These are phyloP conservation scores for Didymella exigua DNA, from an alignment of 2,329 filamentous ascomycete genomes.

Conservation along the genomic window DNA sequence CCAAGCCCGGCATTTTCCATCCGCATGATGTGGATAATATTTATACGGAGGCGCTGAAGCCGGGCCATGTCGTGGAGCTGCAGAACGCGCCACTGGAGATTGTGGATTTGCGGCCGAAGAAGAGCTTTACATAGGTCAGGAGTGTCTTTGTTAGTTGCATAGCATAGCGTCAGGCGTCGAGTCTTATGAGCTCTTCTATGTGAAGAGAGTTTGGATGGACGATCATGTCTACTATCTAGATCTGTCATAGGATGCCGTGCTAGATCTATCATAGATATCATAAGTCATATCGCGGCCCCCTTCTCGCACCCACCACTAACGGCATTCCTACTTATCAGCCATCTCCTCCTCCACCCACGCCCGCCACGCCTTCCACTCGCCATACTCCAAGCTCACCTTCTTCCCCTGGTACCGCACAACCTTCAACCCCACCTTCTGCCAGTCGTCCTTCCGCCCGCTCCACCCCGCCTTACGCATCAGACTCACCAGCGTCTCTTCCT, in stretches of 20 bases:
- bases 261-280: conserved; percentile 3
- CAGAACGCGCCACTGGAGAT: conserved; percentile 66
- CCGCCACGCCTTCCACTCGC: conserved; percentile 79
- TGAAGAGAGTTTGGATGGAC: no score
- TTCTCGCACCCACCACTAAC: background rate
- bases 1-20: conserved; percentile 81
- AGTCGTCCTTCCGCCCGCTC: conserved; percentile 69
- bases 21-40: conserved; percentile 72
- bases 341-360: conserved; percentile 64
- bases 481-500: conserved; percentile 87
- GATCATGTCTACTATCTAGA: conserved; percentile 4
- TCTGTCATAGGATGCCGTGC: background rate
- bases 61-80: conserved; percentile 65
- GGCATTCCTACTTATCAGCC: background rate
- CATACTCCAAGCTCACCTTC: conserved; percentile 72
- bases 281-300: background rate
- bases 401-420: conserved; percentile 86
- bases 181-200: no score
- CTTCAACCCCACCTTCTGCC: conserved; percentile 78
- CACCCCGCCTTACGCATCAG: conserved; percentile 95
- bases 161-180: conserved; percentile 10
- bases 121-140: conserved; percentile 15
- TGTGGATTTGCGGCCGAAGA: conserved; percentile 61
- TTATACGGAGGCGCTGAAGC: conserved; percentile 72
- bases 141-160: background rate